Evolutionary conservation across 2,329 filamentous ascomycete species (phyloP), one percentile per base, ranked within the genome.

Genomic region (Zalaria sp.): DNA sequence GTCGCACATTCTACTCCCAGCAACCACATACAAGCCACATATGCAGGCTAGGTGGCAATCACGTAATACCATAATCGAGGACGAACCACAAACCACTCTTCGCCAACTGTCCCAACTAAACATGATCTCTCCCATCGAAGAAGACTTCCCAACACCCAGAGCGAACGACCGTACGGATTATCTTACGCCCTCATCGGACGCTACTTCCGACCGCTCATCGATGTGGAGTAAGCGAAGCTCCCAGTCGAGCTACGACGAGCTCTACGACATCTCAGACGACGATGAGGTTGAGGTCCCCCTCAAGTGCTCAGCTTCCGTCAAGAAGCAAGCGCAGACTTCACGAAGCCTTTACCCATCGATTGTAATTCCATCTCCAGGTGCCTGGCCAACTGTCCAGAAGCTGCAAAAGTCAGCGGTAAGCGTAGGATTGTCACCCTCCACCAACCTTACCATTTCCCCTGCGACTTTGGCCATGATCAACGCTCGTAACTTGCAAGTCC

Each of bases 261-360:
- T 94, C 38, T 94, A 94, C 60, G 83, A 91, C 60, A 73, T 85
- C 35, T 87, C 84, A 10, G 86, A 93, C 50, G 77, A 86, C 42
- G 86, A 93, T 51, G 71, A 75, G 5, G 68, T 75, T 50, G 62
- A 63, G 54, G 58, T 77, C 52, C 53, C 66, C 54, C 55, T 71
- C 57, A 55, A 71, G 62, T 57, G 69, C 55, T 61, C 73, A 57
- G 54, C 71, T 61, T 69, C 67, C 25, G 65, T 69, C 46, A 70
- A 68, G 59, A 60, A 64, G 47, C 53, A 54, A 39, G 53, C 55
- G 2, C 48, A 40, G 25, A 44, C 47, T 43, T 45, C 47, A 45
- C 34, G 54, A 49, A 43, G 69, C 64, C 67, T 67, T n/a, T 74
- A 71, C 46, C 74, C 75, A 8, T 71, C 70, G 3, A 61, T 81